phyloP scores from a whole-genome alignment of 495 filamentous ascomycete species.

The Tuber calosporum region DNA sequence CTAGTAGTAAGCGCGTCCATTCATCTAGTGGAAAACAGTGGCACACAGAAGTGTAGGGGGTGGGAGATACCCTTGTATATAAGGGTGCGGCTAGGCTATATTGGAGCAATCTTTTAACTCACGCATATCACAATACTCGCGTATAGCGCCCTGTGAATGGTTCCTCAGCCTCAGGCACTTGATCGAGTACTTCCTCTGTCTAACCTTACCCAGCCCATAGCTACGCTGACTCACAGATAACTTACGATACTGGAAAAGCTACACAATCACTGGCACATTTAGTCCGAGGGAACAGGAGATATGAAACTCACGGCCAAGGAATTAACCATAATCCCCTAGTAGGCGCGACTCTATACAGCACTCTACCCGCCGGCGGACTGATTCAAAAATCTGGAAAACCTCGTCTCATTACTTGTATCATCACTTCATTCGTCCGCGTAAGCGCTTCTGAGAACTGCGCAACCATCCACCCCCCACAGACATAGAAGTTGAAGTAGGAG shows the following conservation, averaged over 20 bases:
- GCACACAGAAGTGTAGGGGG: neutral
- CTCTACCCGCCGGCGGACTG: too few relatives aligned
- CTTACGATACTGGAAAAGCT: neutral
- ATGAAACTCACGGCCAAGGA: too few relatives aligned
- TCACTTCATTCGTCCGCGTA: too few relatives aligned
- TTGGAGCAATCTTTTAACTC: neutral
- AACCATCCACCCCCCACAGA: too few relatives aligned
- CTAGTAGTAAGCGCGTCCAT: neutral
- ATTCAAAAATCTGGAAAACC: too few relatives aligned
- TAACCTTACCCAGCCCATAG: neutral
- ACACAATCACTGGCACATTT: neutral
- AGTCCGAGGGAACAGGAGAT: too few relatives aligned
- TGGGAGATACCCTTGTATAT: neutral
- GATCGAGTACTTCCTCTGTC: neutral
- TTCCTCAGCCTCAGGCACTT: neutral
- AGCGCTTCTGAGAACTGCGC: too few relatives aligned
- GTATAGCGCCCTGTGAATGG: neutral
- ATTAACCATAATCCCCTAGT: too few relatives aligned
- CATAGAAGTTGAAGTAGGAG: too few relatives aligned
- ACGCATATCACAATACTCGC: neutral
- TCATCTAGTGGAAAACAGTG: neutral
- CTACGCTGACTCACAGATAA: neutral
- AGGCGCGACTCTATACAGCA: too few relatives aligned
- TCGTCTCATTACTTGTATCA: too few relatives aligned
- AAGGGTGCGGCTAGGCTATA: neutral